Conservation (phyloP, 345 rosid species). For the Bruguiera gymnorhiza region DNA sequence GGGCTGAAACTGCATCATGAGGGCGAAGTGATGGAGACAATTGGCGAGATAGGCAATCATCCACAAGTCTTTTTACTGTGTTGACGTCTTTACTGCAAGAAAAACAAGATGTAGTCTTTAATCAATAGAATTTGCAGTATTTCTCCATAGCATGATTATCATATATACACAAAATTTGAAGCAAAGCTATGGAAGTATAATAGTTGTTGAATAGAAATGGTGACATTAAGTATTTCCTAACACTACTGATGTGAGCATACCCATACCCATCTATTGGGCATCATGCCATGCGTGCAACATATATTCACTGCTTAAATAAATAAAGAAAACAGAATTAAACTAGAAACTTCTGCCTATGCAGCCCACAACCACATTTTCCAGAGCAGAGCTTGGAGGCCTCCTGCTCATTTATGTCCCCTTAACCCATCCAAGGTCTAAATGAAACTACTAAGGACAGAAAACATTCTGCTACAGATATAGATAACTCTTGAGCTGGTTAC, state of each 20-base stretch:
- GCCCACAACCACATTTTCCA: too few relatives aligned
- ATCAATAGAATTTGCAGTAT: conserved; percentile 12
- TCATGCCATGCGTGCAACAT: not conserved
- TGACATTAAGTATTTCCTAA: not conserved
- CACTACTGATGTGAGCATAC: too few relatives aligned
- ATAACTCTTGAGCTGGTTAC: too few relatives aligned
- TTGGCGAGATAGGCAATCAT: conserved; percentile 81
- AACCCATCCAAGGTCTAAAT: too few relatives aligned
- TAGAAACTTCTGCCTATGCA: not conserved
- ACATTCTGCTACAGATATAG: too few relatives aligned
- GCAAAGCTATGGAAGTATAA: not conserved
- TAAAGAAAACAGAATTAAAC: not conserved
- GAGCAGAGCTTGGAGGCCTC: too few relatives aligned
- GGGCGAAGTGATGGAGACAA: conserved; percentile 86
- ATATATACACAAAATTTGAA: not conserved
- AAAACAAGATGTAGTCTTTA: conserved; percentile 24
- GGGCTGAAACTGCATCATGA: conserved; percentile 93
- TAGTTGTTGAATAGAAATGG: not conserved
- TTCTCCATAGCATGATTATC: not conserved
- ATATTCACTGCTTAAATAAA: not conserved
- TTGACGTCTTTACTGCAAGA: conserved; percentile 85
- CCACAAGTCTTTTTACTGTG: conserved; percentile 90
- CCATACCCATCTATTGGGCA: too few relatives aligned
- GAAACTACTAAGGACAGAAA: too few relatives aligned
- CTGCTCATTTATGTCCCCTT: too few relatives aligned